Base-by-base conservation (phyloP, 2,329 filamentous ascomycete genomes). In the Ceratocystis colombiana region DNA sequence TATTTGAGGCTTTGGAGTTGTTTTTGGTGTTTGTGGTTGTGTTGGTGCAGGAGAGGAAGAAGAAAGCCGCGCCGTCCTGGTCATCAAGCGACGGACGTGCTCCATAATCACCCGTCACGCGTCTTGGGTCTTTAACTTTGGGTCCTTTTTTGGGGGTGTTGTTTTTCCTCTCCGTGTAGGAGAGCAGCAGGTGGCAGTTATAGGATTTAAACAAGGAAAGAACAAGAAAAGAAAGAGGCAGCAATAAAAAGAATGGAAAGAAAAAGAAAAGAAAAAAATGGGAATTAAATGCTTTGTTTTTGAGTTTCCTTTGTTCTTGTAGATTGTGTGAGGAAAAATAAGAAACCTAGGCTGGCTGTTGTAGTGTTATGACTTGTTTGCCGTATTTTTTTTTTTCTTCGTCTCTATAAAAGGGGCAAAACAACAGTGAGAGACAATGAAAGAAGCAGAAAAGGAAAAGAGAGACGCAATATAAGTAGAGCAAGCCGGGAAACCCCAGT, bases 71-170 rank as follows among this genome's bases (percentile, higher is more conserved):
- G 37, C 53, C 48, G 53, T 64, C 41, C 48, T 64, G 7, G 45
- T 64, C 48, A 64, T 57, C 48, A 64, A 45, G 46, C 63, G 46
- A 55, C 63, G 63, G 63, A 64, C 63, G 48, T 64, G 63, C 63
- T 64, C 48, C 63, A 64, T 64, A 57, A 41, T 62, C 61, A 62
- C 37, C 46, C 48, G 63, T 53, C 63, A 55, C 63, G 48, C 63
- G 61, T 63, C 61, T 45, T n/a, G 61, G 53, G 53, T 41, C 10
- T 41, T 41, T 15, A 41, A 10, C 37, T 41, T 41, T 41, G 37
- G 37, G 37, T 15, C 37, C 37, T 41, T 41, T 41, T 41, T 41
- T 15, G 10, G 3, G 37, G 37, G 3, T 12, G 37, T 41, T 41
- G 37, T 41, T 41, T 15, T 41, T 41, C 37, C 37, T 41, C 37